Evolutionary conservation across 495 filamentous ascomycete species (phyloP).

Genomic region (Gamarada debralockiae): DNA sequence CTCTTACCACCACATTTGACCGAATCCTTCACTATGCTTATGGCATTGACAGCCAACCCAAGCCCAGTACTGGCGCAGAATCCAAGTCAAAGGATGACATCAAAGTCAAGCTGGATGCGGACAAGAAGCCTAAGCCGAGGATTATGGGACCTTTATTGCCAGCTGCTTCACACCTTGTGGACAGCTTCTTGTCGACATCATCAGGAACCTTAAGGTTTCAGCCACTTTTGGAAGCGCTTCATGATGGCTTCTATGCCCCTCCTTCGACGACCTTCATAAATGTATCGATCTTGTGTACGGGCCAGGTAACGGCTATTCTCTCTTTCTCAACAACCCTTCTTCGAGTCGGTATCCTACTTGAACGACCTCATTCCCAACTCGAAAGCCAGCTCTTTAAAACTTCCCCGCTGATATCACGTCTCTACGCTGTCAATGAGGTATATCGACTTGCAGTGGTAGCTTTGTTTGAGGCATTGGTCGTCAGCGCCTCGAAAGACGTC

Average conservation of each 20-base stretch:
- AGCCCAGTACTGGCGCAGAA: constrained; percentile 33
- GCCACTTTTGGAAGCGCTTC: constrained; percentile 68
- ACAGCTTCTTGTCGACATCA: constrained; percentile 68
- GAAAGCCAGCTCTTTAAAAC: constrained; percentile 78
- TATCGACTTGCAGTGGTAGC: constrained; percentile 62
- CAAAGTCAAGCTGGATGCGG: constrained; percentile 14
- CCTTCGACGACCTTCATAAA: constrained; percentile 57
- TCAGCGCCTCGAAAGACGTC: constrained; percentile 54
- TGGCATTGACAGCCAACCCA: constrained; percentile 50
- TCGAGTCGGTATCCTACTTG: constrained; percentile 61
- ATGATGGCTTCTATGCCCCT: constrained; percentile 61
- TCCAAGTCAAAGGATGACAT: not conserved
- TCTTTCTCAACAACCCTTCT: constrained; percentile 64
- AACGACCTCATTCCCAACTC: constrained; percentile 55
- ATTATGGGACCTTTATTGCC: constrained; percentile 60
- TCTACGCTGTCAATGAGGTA: constrained; percentile 67
- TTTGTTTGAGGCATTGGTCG: constrained; percentile 72
- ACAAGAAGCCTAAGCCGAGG: constrained; percentile 34
- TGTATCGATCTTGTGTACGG: constrained; percentile 50
- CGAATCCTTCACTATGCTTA: constrained; percentile 67
- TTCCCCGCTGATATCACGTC: constrained; percentile 66
- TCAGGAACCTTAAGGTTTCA: constrained; percentile 68
- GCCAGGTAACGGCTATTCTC: constrained; percentile 61
- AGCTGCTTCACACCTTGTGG: constrained; percentile 69
- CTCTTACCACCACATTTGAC: constrained; percentile 64